Evolutionary conservation across 2,329 filamentous ascomycete genomes (phyloP).

Genomic region (Pseudogymnoascus sp.): DNA sequence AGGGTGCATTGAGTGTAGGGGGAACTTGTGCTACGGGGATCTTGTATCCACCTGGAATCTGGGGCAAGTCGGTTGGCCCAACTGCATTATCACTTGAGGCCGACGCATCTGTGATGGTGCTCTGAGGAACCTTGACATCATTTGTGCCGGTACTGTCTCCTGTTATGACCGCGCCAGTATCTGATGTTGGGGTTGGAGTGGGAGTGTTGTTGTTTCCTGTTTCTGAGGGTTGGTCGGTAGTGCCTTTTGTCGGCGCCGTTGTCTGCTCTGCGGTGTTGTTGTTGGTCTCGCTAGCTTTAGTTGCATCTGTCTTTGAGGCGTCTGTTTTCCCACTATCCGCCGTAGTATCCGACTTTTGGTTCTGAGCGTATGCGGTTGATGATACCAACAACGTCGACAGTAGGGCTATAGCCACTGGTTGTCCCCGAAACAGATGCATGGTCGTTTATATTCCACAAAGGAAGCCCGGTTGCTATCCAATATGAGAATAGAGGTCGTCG

Average conservation of each 20-base stretch:
- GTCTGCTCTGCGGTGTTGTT: constrained; percentile 16
- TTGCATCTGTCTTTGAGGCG: constrained; percentile 20
- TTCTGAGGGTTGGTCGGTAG: neutral
- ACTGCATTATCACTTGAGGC: constrained; percentile 14
- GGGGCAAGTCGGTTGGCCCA: constrained; percentile 38
- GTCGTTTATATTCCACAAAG: neutral
- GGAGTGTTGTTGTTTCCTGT: neutral
- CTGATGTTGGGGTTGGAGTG: constrained; percentile 6
- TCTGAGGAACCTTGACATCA: constrained; percentile 11
- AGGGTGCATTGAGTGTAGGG: constrained; percentile 77
- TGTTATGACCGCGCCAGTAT: constrained; percentile 17
- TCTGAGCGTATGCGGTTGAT: neutral
- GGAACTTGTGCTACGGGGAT: constrained; percentile 73
- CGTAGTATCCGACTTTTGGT: neutral
- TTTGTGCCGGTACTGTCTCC: constrained; percentile 14
- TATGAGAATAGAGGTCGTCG: neutral
- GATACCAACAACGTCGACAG: constrained; percentile 2
- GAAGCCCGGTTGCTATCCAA: neutral
- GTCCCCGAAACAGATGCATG: constrained; percentile 6
- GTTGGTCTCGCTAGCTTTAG: constrained; percentile 16
- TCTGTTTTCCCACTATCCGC: neutral
- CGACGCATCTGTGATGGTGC: constrained; percentile 18
- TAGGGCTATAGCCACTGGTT: neutral
- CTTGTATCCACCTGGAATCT: constrained; percentile 50
- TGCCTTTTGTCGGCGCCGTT: constrained; percentile 21